Base-by-base conservation (phyloP, 805 yeast genomes). In the Sugiyamaella chiloensis region DNA sequence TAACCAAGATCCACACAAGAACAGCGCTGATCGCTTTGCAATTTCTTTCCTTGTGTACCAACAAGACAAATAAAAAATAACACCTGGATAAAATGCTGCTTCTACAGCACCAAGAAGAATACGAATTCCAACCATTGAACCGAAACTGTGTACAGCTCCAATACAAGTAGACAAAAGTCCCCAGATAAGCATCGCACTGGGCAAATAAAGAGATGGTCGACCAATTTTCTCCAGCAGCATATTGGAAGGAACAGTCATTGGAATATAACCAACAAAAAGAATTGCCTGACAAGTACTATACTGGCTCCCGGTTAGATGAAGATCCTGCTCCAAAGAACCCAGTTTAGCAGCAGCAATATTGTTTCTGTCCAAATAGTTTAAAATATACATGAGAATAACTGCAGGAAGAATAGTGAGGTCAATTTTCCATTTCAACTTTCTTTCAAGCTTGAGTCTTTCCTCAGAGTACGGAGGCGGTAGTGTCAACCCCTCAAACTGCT, bases 31-130 rank as follows among this genome's bases (percentile, higher is more conserved):
- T 54, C 83, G 66, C 40, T 72, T 61, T 14, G 79, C 70, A 35
- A 78, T 61, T 48, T 76, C 79, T 50, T 68, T 72, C 47, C 73
- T 65, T 12, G 75, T 72, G 58, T 78, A 78, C 82, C 82, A 78
- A 52, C 76, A 74, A 1, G 81, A 75, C 44, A 78, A 60, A 31
- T 71, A 73, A 52, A 70, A 74, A 42, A 78, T 63, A 32, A 76
- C 75, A 46, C 74, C 73, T 12, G 76, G 73, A 53, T 71, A 71
- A 64, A 72, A 66, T 46, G 76, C 74, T 11, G 79, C 71, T 54
- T 76, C 81, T 30, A 73, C 65, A 45, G 72, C 60, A 4, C 80
- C 80, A 36, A 77, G 61, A 27, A 76, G 47, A 31, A 76, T 59
- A 50, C 80, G 63, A 19, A 73, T 57, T 1, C 68, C 75, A 24